Percentiles rank a stretch among this genome's conserved stretches.
Evolutionary conservation across 1,284 basidiomycete genomes (phyloP).

Genomic region (Pseudozyma flocculosa): DNA sequence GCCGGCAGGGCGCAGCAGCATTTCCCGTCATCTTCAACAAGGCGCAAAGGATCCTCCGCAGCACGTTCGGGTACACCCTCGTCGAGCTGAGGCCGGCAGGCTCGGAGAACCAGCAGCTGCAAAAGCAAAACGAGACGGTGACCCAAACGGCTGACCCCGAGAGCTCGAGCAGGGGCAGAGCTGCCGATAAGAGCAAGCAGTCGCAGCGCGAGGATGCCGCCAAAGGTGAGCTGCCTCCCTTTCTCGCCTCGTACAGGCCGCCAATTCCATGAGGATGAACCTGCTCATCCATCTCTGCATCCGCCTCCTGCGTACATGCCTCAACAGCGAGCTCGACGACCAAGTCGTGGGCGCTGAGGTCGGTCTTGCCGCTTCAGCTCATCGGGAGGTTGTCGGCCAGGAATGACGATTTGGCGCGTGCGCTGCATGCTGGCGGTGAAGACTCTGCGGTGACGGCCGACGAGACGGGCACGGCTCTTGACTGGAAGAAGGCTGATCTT

Average conservation of each 20-base stretch:
- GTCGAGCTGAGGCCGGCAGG: conserved; percentile 42
- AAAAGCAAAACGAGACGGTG: conserved; percentile 16
- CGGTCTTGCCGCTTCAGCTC: conserved; percentile 6
- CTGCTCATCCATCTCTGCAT: background rate
- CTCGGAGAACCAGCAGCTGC: conserved; percentile 36
- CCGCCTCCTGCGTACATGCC: too few species aligned
- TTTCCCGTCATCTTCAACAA: conserved; percentile 41
- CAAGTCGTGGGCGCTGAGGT: conserved; percentile 15
- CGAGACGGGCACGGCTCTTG: conserved; percentile 3
- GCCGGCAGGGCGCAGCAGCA: background rate
- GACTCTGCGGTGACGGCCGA: background rate
- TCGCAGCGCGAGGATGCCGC: background rate
- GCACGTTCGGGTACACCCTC: conserved; percentile 36
- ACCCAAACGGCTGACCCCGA: background rate
- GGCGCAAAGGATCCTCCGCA: conserved; percentile 38
- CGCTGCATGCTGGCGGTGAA: background rate
- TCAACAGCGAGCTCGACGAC: background rate
- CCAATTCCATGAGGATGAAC: too few species aligned
- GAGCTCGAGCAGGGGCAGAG: background rate
- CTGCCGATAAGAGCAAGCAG: background rate
- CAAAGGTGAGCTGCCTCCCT: background rate
- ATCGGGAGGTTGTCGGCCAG: conserved; percentile 6
- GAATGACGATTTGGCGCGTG: conserved; percentile 12
- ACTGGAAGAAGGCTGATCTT: conserved; percentile 30
- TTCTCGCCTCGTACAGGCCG: too few species aligned